Evolutionary conservation across 441 rosid genomes (phyloP).

Genomic region (Eutrema salsugineum): DNA sequence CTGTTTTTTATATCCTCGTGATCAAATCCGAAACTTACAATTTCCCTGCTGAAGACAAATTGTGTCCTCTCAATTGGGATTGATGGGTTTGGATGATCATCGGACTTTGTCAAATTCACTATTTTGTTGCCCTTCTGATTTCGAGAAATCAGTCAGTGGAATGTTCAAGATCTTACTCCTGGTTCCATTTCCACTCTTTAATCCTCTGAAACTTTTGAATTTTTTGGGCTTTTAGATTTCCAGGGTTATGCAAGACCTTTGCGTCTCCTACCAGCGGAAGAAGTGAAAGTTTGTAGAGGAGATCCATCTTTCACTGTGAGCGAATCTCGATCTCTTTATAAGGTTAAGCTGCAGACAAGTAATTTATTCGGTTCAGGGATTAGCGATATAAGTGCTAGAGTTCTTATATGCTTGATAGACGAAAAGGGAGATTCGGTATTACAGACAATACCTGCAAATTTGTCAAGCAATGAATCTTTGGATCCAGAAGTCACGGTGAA

Average conservation of each 20-base stretch:
- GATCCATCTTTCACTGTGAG: slow-evolving; percentile 20
- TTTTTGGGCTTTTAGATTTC: slow-evolving; percentile 46
- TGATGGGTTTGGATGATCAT: slow-evolving; percentile 10
- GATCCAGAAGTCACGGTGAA: slow-evolving; percentile 23
- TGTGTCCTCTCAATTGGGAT: not conserved
- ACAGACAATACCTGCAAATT: slow-evolving; percentile 58
- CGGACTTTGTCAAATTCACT: not conserved
- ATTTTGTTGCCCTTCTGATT: not conserved
- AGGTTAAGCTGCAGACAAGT: slow-evolving; percentile 68
- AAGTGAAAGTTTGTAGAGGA: slow-evolving; percentile 40
- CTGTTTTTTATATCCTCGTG: not conserved
- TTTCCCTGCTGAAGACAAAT: not conserved
- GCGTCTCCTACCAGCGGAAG: slow-evolving; percentile 52
- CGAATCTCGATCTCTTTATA: slow-evolving; percentile 45
- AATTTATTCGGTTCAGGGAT: slow-evolving; percentile 57
- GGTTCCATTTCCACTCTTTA: not conserved
- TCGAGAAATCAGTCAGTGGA: not conserved
- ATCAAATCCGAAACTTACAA: not conserved
- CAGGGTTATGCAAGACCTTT: slow-evolving; percentile 69
- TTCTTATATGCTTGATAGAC: slow-evolving; percentile 66
- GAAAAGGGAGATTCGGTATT: slow-evolving; percentile 60
- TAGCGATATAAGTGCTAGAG: slow-evolving; percentile 57
- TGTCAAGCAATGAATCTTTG: slow-evolving; percentile 30
- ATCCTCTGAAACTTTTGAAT: not conserved
- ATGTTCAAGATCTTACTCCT: slow-evolving; percentile 1